phyloP scores from a whole-genome alignment of 1,284 basidiomycete species.

The Puccinia horiana region DNA sequence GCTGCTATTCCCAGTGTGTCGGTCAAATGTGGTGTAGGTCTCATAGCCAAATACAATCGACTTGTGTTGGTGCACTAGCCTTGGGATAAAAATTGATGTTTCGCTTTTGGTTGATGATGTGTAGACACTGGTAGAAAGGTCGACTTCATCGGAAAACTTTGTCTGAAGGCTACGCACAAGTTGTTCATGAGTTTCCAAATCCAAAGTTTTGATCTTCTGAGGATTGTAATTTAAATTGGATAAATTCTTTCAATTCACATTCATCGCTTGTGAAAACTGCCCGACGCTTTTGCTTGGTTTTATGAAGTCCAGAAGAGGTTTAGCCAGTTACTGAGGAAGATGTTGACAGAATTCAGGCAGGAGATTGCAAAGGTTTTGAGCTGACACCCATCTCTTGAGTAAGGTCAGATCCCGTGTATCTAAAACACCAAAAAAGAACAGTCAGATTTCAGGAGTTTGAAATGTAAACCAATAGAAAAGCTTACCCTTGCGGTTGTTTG shows the following conservation, averaged over 20 bases:
- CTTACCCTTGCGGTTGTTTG: conserved; percentile 21
- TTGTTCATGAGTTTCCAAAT: conserved; percentile 7
- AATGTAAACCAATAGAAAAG: background rate
- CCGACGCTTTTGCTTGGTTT: conserved; percentile 7
- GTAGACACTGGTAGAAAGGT: conserved; percentile 13
- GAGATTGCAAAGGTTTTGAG: conserved; percentile 1
- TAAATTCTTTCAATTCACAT: background rate
- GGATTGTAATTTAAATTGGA: conserved; percentile 9
- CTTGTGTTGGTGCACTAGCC: conserved; percentile 24
- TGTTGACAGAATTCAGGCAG: background rate
- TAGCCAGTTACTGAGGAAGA: background rate
- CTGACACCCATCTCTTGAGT: background rate
- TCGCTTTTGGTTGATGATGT: background rate
- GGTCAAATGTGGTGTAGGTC: conserved; percentile 1
- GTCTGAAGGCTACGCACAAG: background rate
- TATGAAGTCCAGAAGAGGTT: conserved; percentile 15
- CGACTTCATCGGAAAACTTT: background rate
- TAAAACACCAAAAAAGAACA: background rate
- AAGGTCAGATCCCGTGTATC: background rate
- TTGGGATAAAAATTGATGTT: background rate
- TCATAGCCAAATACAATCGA: background rate
- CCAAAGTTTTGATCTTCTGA: conserved; percentile 15
- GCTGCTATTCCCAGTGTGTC: conserved; percentile 28
- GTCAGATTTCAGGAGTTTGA: background rate
- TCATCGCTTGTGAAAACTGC: conserved; percentile 19